A percentile compares a stretch with the other conserved stretches of the same genome.
These are phyloP conservation scores for Castanea mollissima DNA, from an alignment of 306 rosid genomes.

Conservation along the genomic window DNA sequence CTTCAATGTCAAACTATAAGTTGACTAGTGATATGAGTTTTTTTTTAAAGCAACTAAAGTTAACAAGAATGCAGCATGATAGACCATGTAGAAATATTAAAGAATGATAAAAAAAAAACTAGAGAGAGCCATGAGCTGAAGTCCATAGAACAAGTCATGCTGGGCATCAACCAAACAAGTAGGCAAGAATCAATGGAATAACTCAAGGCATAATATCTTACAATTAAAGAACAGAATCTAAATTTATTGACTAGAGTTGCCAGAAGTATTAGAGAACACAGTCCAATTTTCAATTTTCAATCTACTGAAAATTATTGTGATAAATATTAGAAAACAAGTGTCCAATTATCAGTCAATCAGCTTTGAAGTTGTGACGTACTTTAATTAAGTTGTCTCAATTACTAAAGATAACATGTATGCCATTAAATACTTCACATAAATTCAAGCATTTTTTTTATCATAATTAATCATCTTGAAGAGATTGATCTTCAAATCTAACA, in stretches of 20 bases:
- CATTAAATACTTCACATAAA: background rate
- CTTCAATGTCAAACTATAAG: slow-evolving; percentile 17
- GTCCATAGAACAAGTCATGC: background rate
- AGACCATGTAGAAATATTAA: slow-evolving; percentile 10
- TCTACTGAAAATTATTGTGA: background rate
- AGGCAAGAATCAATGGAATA: background rate
- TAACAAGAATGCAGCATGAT: background rate
- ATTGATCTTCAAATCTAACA: background rate
- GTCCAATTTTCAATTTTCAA: background rate
- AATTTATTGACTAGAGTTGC: too few species aligned
- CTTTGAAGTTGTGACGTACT: slow-evolving; percentile 5
- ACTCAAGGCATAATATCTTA: too few species aligned
- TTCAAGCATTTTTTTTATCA: background rate
- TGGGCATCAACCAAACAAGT: background rate
- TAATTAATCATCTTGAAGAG: background rate
- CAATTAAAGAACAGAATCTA: too few species aligned
- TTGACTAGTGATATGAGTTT: background rate
- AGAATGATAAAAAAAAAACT: background rate
- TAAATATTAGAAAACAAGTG: background rate
- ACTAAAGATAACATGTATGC: background rate
- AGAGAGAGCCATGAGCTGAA: background rate
- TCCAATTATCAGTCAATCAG: background rate
- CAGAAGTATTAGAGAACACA: too few species aligned
- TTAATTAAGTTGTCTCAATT: background rate
- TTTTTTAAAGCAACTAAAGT: background rate